A percentile compares a stretch with the other conserved stretches of the same genome.
Evolutionary conservation across 345 rosid species (phyloP).

Genomic region (Citrus hindsii): DNA sequence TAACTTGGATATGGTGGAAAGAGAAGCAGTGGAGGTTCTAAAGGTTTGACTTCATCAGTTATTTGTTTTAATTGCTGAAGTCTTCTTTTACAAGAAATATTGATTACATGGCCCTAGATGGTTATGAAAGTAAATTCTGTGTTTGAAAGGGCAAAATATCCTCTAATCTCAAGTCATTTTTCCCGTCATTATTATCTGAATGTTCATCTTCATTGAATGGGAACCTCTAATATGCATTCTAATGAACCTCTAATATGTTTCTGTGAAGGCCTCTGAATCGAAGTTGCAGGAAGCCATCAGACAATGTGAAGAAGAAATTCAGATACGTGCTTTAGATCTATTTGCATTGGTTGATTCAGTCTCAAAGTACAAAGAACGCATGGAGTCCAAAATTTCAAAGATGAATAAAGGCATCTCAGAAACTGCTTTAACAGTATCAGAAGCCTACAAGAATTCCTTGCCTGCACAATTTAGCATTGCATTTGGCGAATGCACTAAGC

Average conservation of each 20-base stretch:
- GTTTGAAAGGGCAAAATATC: not conserved
- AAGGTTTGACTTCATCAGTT: slow-evolving; percentile 35
- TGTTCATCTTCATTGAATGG: not conserved
- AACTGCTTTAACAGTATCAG: slow-evolving; percentile 44
- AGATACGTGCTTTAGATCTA: slow-evolving; percentile 48
- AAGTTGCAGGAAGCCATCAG: slow-evolving; percentile 57
- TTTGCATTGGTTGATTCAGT: slow-evolving; percentile 56
- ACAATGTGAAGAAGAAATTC: slow-evolving; percentile 59
- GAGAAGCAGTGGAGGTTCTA: slow-evolving; percentile 66
- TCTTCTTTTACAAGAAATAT: not conserved
- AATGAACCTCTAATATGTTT: not conserved
- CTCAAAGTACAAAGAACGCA: slow-evolving; percentile 62
- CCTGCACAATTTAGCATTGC: slow-evolving; percentile 21
- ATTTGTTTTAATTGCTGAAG: not conserved
- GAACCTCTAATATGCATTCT: not conserved
- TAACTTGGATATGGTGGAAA: slow-evolving; percentile 54
- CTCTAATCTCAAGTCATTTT: not conserved
- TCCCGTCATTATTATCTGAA: not conserved
- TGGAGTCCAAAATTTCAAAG: slow-evolving; percentile 49
- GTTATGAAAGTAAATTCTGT: not conserved
- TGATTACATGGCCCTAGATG: not conserved
- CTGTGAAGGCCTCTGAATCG: slow-evolving; percentile 34
- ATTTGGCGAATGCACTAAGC: not conserved
- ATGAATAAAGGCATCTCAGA: slow-evolving; percentile 50
- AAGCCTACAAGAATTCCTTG: slow-evolving; percentile 36